Conservation (phyloP, 2,329 filamentous ascomycete species). For the Ophiosphaerella herpotricha region DNA sequence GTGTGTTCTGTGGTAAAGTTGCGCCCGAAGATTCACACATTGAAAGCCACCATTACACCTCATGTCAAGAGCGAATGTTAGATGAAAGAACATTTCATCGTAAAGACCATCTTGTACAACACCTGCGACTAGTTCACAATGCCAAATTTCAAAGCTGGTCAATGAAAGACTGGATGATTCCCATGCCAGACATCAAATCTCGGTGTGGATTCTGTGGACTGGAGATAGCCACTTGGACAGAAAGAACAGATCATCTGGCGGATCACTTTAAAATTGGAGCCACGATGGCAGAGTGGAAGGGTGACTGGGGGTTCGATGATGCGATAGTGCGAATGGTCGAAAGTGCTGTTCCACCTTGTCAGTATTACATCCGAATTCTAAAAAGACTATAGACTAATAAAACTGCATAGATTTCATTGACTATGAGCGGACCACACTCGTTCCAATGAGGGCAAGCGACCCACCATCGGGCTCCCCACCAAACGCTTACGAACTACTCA, state of each 20-base stretch:
- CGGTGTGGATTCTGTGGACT: constrained; percentile 32
- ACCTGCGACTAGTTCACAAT: constrained; percentile 30
- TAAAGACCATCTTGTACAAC: constrained; percentile 1
- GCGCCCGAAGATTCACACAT: constrained; percentile 20
- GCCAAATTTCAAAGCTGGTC: constrained; percentile 40
- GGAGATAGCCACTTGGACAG: constrained; percentile 24
- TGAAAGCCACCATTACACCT: constrained; percentile 23
- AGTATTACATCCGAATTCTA: neutral
- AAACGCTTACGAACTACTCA: constrained; percentile 32
- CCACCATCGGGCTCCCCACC: constrained; percentile 26
- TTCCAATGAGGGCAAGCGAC: constrained; percentile 27
- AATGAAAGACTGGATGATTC: constrained; percentile 31
- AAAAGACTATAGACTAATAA: neutral
- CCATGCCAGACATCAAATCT: constrained; percentile 25
- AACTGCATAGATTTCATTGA: constrained; percentile 22
- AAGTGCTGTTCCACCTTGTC: constrained; percentile 30
- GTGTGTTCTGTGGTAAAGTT: constrained; percentile 24
- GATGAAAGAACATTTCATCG: constrained; percentile 34
- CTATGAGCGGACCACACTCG: constrained; percentile 22
- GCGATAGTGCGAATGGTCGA: constrained; percentile 13
- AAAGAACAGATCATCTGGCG: constrained; percentile 30
- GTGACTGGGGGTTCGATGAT: constrained; percentile 31
- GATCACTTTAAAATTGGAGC: constrained; percentile 31
- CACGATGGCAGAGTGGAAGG: constrained; percentile 33
- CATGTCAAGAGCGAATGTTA: constrained; percentile 24